A percentile compares a stretch with the other conserved stretches of the same genome.
These are phyloP conservation scores for Hawksworthiomyces lignivorus DNA, from an alignment of 2,329 filamentous ascomycete species.

Conservation along the genomic window DNA sequence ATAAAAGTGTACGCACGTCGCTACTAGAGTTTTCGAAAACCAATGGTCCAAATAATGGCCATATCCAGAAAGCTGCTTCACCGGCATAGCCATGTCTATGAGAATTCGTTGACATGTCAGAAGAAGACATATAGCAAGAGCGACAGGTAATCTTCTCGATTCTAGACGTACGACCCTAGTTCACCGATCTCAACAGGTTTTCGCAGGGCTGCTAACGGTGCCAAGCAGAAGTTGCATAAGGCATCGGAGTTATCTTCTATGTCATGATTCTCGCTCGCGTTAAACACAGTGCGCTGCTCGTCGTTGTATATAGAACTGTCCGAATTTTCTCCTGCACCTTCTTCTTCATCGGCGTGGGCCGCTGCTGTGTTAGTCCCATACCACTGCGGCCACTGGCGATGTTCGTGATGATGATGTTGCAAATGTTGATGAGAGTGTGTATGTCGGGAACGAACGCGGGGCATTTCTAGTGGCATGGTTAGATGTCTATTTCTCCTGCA, in stretches of 20 bases:
- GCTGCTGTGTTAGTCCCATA: background rate
- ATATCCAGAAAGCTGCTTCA: conserved; percentile 44
- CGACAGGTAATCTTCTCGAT: too few relatives aligned
- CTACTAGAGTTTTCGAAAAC: conserved; percentile 68
- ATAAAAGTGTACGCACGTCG: conserved; percentile 42
- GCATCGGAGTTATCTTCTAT: too few relatives aligned
- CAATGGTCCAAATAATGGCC: conserved; percentile 58
- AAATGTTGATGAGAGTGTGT: background rate
- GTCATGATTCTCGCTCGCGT: too few relatives aligned
- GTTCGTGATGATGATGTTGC: too few relatives aligned
- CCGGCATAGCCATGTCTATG: conserved; percentile 16
- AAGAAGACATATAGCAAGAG: too few relatives aligned
- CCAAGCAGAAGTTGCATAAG: conserved; percentile 27
- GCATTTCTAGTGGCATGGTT: conserved; percentile 8
- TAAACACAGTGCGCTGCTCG: too few relatives aligned
- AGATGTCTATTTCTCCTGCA: too few relatives aligned
- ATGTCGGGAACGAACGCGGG: conserved; percentile 5
- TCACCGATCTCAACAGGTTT: conserved; percentile 38
- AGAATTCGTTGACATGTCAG: too few relatives aligned
- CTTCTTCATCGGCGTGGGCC: conserved; percentile 4
- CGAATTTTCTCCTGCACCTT: background rate
- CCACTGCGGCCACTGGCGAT: background rate
- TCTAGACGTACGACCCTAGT: conserved; percentile 27
- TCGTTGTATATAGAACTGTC: too few relatives aligned
- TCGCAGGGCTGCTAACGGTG: conserved; percentile 28